phyloP scores from a whole-genome alignment of 352 stramenopile species.

The Phytophthora cajani region DNA sequence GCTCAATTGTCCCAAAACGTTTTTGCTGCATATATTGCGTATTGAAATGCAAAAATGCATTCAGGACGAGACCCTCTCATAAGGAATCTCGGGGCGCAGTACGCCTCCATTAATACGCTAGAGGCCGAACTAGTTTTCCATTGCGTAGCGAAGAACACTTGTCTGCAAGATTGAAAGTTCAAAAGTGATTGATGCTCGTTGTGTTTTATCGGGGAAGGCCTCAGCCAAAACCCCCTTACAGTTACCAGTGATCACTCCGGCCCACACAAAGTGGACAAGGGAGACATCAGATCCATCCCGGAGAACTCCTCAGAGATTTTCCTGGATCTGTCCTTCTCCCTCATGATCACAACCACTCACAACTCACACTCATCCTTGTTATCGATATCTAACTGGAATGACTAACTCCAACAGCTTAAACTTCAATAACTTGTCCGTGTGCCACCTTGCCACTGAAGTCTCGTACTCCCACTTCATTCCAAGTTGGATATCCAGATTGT shows the following conservation, averaged over 20 bases:
- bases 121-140: background rate
- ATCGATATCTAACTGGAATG: background rate
- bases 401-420: background rate
- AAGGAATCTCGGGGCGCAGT: no score
- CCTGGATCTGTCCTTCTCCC: background rate
- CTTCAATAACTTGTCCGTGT: background rate
- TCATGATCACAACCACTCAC: background rate
- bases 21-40: no score
- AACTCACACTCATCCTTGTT: background rate
- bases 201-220: background rate
- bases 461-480: conserved; percentile 11
- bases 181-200: background rate
- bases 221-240: background rate
- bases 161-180: background rate
- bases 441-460: background rate
- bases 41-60: no score
- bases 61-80: no score
- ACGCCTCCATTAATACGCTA: no score
- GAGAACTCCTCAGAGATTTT: background rate
- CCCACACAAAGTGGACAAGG: background rate
- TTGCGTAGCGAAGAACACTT: background rate
- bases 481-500: background rate
- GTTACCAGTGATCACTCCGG: background rate
- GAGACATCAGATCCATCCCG: background rate
- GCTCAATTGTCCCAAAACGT: no score